Evolutionary conservation across 257 asterid genomes (phyloP), one percentile per base, ranked within the genome.

Genomic region (Catharanthus roseus): DNA sequence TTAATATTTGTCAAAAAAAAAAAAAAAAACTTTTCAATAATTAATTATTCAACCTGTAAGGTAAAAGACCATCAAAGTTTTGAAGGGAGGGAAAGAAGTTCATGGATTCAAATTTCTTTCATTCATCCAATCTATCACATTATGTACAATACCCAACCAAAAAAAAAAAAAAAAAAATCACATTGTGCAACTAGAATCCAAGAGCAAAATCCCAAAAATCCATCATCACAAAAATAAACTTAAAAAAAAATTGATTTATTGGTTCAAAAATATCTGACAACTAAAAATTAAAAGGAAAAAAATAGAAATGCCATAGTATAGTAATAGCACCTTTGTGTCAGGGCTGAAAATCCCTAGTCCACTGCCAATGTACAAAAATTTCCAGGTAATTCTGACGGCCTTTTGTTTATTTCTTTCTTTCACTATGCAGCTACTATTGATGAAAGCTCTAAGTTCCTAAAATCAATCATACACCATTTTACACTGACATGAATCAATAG

Each of bases 161-260:
- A n/a, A n/a, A n/a, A n/a, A n/a, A n/a, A n/a, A n/a, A n/a, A n/a
- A n/a, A n/a, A n/a, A n/a, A n/a, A n/a, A n/a, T n/a, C n/a, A n/a
- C n/a, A n/a, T n/a, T n/a, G n/a, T n/a, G n/a, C 42, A 8, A 38
- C 8, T 15, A 31, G 23, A 58, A 31, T 12, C 3, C 10, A 57
- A 15, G 23, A 29, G 15, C 18, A 58, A 58, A 58, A 29, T 16
- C 41, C 13, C 65, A 58, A 29, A 39, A 4, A 44, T 65, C 58
- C 71, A 50, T 64, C 75, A 69, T 68, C 47, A 70, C 72, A 54
- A 62, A 18, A 11, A n/a, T n/a, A n/a, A n/a, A n/a, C n/a, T n/a
- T 19, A 16, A 62, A 38, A 49, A 61, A 65, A 38, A 23, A 66
- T 42, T 55, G 51, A 55, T 15, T 41, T 12, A 41, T 47, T 47